phyloP scores from a whole-genome alignment of 768 basidiomycete genomes.

The Aureoboletus auriporus region DNA sequence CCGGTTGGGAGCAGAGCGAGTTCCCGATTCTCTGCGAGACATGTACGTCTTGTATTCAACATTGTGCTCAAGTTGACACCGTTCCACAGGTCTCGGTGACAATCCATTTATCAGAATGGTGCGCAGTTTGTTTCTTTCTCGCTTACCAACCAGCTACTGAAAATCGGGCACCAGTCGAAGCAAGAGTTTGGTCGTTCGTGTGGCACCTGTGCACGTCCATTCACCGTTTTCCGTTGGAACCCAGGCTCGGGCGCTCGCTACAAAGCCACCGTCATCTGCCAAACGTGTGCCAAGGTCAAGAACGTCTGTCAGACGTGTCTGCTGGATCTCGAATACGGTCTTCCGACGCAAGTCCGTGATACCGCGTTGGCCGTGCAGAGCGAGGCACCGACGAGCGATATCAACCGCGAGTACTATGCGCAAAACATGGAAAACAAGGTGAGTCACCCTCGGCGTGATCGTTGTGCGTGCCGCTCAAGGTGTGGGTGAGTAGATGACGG shows the following conservation, averaged over 20 bases:
- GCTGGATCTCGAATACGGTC: slow-evolving; percentile 91
- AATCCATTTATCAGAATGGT: slow-evolving; percentile 97
- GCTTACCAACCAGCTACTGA: slow-evolving; percentile 2
- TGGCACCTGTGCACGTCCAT: slow-evolving; percentile 95
- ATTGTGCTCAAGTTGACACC: slow-evolving; percentile 4
- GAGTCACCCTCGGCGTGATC: neutral
- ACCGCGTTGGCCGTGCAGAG: slow-evolving; percentile 83
- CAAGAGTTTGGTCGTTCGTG: slow-evolving; percentile 96
- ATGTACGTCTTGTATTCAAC: slow-evolving; percentile 45
- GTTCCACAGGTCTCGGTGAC: slow-evolving; percentile 64
- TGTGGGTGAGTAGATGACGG: slow-evolving; percentile 53
- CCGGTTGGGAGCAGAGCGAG: slow-evolving; percentile 91
- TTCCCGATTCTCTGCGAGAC: slow-evolving; percentile 94
- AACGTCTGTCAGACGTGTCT: slow-evolving; percentile 98
- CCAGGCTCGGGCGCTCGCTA: slow-evolving; percentile 89
- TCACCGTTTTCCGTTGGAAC: slow-evolving; percentile 98
- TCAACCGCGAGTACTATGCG: slow-evolving; percentile 93
- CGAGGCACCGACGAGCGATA: slow-evolving; percentile 92
- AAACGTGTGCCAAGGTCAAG: slow-evolving; percentile 94
- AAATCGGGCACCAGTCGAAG: slow-evolving; percentile 77
- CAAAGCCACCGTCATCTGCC: slow-evolving; percentile 97
- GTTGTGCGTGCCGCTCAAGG: neutral
- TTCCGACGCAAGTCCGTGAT: slow-evolving; percentile 96
- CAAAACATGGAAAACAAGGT: slow-evolving; percentile 90
- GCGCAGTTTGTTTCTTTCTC: slow-evolving; percentile 18